Evolutionary conservation across 768 basidiomycete genomes (phyloP), one percentile per base, ranked within the genome.

Genomic region (Collybia nuda): DNA sequence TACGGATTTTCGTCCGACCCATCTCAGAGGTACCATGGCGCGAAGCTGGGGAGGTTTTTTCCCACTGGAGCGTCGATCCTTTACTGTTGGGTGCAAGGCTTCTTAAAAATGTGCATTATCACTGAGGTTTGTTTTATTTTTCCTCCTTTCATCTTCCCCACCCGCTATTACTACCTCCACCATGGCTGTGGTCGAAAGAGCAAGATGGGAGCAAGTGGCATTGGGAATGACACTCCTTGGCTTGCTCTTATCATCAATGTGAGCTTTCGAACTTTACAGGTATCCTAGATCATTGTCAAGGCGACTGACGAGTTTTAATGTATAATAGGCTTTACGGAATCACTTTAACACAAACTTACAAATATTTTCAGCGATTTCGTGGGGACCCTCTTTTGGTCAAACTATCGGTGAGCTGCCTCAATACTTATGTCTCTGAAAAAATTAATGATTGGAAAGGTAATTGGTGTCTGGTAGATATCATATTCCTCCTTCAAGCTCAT

Each of bases 191-290:
- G 51, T 62, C 17, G 40, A 51, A 19, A 61, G 64, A 43, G 59
- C 53, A 11, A 51, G 52, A 35, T 45, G 44, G 40, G 53, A 59
- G 29, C 62, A 64, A 46, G 54, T 69, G n/a, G 59, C 62, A 6
- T 50, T 67, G 17, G 68, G 68, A 45, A 69, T 69, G 68, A 62
- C 65, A 14, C 48, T 69, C n/a, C 56, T 69, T 29, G 68, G 68
- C 9, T 51, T 67, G 37, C 58, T 65, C 35, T 64, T 65, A 22
- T 68, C 68, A 29, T 68, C 68, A 1, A 58, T 67, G 68, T 68
- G 24, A 35, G 61, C 53, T 14, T 44, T 35, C 2, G 4, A 14
- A 3, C n/a, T n/a, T n/a, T n/a, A n/a, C 46, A 21, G 23, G 37
- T 43, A 23, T 32, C 28, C 17, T 11, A 9, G 23, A 22, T n/a